Evolutionary conservation across 2,329 filamentous ascomycete species (phyloP), one percentile per base, ranked within the genome.

Genomic region (Phialophora expanda): DNA sequence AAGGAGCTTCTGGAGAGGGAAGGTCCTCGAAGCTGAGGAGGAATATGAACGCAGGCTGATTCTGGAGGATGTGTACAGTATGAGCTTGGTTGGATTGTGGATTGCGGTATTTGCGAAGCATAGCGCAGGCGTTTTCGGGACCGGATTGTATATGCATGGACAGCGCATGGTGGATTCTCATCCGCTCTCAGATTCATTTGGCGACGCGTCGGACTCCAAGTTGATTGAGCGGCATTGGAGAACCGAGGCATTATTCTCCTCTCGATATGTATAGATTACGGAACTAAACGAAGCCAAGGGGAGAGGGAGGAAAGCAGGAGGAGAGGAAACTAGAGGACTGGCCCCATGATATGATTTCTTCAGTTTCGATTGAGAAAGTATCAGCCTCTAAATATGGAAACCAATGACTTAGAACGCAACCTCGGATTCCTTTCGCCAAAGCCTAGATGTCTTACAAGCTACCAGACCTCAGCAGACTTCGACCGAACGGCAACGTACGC

Each of bases 1-100:
- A 99, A 99, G 80, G 94, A 98, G 78, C 87, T 98, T 69, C 78
- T 99, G 72, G 95, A 99, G 77, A 97, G 97, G 22, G 48, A 51
- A 14, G 48, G 48, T 4, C 48, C 48, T 12, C 48, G 48, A 51
- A 51, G 9, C 8, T 51, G 48, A 51, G 20, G 22, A 9, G 9
- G 48, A 32, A 34, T 2, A 32, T 32, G 30, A 8, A 32, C 9
- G 30, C 34, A 1, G 14, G 17, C 38, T 44, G 38, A 44, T n/a
- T n/a, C 17, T 1, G 38, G 20, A 20, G 38, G 17, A 44, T 44
- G 38, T 44, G 38, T 24, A 51, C 22, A 51, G 2, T 51, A 51
- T 51, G 22, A 22, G 20, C 20, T 28, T 8, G 24, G 48, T 2
- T 14, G 3, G 22, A 12, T 51, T 14, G 22, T 51, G 5, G 11